Percentiles rank a stretch among this genome's conserved stretches.
Evolutionary conservation across 345 rosid genomes (phyloP).

Genomic region (Erysimum cheiranthoides): DNA sequence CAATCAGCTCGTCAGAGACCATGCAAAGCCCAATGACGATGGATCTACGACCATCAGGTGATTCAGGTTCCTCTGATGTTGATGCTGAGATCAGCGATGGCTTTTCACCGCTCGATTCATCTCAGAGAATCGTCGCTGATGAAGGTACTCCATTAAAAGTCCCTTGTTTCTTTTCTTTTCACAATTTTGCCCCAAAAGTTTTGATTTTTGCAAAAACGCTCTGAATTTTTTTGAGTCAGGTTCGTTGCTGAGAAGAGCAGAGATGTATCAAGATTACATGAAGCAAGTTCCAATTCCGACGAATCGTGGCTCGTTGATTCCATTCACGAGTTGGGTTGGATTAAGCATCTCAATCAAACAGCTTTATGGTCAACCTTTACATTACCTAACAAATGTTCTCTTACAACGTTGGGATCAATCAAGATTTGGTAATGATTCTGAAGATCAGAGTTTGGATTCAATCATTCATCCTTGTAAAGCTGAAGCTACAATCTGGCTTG

Average conservation of each 20-base stretch:
- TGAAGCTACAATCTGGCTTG: constrained; percentile 84
- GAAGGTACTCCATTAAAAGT: constrained; percentile 50
- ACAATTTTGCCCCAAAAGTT: constrained; percentile 6
- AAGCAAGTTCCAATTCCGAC: constrained; percentile 64
- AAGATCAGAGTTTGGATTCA: constrained; percentile 58
- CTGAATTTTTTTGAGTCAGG: constrained; percentile 1
- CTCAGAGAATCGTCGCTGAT: constrained; percentile 43
- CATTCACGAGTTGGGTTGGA: constrained; percentile 78
- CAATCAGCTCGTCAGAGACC: background rate
- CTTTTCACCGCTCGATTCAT: constrained; percentile 33
- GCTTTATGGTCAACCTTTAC: constrained; percentile 82
- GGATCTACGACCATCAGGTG: constrained; percentile 55
- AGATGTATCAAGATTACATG: constrained; percentile 90
- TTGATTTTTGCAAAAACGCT: background rate
- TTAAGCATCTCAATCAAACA: constrained; percentile 75
- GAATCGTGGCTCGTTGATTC: constrained; percentile 73
- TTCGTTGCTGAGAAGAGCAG: constrained; percentile 52
- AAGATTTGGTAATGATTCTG: constrained; percentile 61
- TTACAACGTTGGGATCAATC: constrained; percentile 75
- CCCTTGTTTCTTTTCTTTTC: background rate
- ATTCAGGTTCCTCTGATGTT: constrained; percentile 57
- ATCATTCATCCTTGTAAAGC: constrained; percentile 83
- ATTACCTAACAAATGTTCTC: constrained; percentile 76
- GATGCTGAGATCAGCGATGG: constrained; percentile 49
- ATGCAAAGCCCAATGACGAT: constrained; percentile 29